A percentile compares a stretch with the other conserved stretches of the same genome.
Evolutionary conservation across 2,329 filamentous ascomycete genomes (phyloP).

Genomic region (Phialophora expanda): DNA sequence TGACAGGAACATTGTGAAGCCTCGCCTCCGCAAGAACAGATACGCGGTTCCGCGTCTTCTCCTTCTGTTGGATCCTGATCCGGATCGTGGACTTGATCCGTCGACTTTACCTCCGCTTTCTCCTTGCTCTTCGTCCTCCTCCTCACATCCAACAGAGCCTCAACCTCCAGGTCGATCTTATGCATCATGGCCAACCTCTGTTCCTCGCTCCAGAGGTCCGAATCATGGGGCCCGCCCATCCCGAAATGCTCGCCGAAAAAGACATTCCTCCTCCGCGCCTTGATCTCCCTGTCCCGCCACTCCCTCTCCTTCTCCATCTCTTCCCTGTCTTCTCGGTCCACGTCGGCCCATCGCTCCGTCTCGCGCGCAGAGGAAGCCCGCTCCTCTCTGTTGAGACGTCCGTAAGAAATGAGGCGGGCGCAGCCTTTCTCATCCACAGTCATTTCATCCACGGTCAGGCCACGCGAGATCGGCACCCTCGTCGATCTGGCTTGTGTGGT

Average conservation of each 20-base stretch:
- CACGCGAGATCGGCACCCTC: neutral
- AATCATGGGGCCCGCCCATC: neutral
- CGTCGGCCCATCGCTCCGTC: neutral
- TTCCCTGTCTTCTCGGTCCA: neutral
- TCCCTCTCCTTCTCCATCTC: neutral
- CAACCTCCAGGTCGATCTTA: neutral
- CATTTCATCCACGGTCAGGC: neutral
- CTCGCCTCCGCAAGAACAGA: slow-evolving; percentile 16
- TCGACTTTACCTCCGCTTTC: neutral
- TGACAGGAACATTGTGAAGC: slow-evolving; percentile 11
- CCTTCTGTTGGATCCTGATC: neutral
- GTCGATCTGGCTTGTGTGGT: neutral
- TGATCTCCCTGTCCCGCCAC: neutral
- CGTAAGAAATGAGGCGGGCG: neutral
- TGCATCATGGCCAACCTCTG: neutral
- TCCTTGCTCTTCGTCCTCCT: neutral
- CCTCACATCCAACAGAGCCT: neutral
- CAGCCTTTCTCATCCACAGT: neutral
- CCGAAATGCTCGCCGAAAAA: neutral
- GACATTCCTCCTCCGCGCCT: neutral
- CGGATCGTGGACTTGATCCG: neutral
- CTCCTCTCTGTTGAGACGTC: neutral
- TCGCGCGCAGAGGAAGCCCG: neutral
- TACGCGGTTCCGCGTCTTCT: neutral
- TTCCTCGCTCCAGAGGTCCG: neutral